Evolutionary conservation across 2,329 filamentous ascomycete genomes (phyloP).

Genomic region (Mycosphaerella sp.): DNA sequence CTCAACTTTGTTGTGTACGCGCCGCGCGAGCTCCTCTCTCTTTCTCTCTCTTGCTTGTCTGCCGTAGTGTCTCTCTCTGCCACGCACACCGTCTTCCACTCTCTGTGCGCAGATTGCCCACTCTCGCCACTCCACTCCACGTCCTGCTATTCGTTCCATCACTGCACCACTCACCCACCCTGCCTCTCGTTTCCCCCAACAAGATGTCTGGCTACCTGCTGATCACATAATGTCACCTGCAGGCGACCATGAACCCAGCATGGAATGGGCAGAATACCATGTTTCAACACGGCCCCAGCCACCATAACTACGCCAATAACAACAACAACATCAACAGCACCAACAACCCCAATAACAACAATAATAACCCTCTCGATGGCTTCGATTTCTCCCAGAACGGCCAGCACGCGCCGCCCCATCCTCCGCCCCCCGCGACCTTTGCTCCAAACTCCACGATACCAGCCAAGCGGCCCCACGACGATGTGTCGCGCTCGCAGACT

Average conservation of each 20-base stretch:
- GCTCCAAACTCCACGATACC: slow-evolving; percentile 82
- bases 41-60: background rate
- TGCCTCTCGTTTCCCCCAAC: background rate
- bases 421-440: slow-evolving; percentile 63
- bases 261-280: slow-evolving; percentile 23
- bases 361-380: slow-evolving; percentile 19
- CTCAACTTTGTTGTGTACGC: background rate
- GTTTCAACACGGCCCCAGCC: slow-evolving; percentile 13
- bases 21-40: background rate
- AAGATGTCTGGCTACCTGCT: slow-evolving; percentile 1
- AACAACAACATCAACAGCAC: background rate
- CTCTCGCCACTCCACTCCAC: background rate
- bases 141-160: background rate
- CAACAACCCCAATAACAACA: slow-evolving; percentile 20
- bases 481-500: slow-evolving; percentile 76
- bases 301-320: slow-evolving; percentile 19
- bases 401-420: slow-evolving; percentile 61
- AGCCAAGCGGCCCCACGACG: slow-evolving; percentile 86
- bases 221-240: slow-evolving; percentile 5
- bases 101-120: background rate
- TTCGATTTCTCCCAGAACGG: slow-evolving; percentile 62
- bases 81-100: background rate
- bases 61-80: background rate
- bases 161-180: background rate
- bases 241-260: slow-evolving; percentile 20